Conservation (phyloP, 73 alveolate species). For the Stentor coeruleus region DNA sequence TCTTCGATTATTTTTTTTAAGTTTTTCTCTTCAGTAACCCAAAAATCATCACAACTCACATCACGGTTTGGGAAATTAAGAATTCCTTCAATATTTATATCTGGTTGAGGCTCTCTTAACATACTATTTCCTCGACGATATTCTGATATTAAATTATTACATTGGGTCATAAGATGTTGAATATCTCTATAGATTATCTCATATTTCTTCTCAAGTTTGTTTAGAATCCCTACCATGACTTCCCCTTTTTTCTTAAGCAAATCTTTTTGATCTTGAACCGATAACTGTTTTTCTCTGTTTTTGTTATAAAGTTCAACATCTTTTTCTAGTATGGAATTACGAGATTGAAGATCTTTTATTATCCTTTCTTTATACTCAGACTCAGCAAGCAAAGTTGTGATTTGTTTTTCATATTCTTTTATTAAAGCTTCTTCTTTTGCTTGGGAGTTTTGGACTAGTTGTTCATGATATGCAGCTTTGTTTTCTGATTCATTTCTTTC, state of each 20-base stretch:
- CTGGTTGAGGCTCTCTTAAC: conserved; percentile 23
- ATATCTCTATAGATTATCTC: not conserved
- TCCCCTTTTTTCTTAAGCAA: conserved; percentile 10
- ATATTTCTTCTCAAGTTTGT: not conserved
- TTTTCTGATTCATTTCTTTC: not conserved
- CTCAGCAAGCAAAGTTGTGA: not conserved
- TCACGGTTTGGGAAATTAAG: not conserved
- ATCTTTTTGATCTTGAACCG: conserved; percentile 21
- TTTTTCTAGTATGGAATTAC: not conserved
- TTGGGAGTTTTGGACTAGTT: not conserved
- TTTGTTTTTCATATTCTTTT: not conserved
- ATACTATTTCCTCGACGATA: not conserved
- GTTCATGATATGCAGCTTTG: not conserved
- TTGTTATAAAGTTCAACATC: conserved; percentile 7
- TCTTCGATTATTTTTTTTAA: not conserved
- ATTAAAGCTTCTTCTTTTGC: conserved; percentile 1
- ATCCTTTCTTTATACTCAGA: not conserved
- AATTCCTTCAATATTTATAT: not conserved
- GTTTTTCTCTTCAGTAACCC: not conserved
- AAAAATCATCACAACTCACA: not conserved
- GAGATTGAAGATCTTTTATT: not conserved
- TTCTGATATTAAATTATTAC: not conserved
- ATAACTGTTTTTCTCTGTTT: not conserved
- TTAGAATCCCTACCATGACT: conserved; percentile 8
- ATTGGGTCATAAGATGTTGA: not conserved